Percentiles rank a stretch among this genome's conserved stretches.
Evolutionary conservation across 116 monocot genomes (phyloP).

Genomic region (Papilionanthe hybrid): DNA sequence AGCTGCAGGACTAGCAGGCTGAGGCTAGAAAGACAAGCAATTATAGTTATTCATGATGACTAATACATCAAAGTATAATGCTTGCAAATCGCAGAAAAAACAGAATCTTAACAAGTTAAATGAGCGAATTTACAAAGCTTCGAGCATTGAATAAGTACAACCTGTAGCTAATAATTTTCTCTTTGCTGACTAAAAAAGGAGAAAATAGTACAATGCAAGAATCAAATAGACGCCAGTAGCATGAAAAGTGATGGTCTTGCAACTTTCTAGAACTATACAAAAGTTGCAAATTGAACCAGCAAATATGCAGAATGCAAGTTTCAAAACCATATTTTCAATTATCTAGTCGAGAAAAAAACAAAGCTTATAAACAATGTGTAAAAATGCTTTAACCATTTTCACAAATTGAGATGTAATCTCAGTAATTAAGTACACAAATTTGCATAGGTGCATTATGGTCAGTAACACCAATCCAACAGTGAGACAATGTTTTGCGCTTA

Average conservation of each 20-base stretch:
- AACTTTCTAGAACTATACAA: not conserved
- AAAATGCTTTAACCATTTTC: not conserved
- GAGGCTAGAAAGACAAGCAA: slow-evolving; percentile 19
- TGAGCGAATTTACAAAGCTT: not conserved
- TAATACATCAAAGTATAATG: not conserved
- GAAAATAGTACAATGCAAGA: not conserved
- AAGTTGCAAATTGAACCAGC: not conserved
- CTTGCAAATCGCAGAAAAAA: not conserved
- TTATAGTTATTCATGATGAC: not conserved
- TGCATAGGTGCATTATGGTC: not conserved
- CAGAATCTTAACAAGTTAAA: not conserved
- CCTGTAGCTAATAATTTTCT: not conserved
- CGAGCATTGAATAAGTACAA: not conserved
- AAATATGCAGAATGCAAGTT: not conserved
- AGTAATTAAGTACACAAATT: not conserved
- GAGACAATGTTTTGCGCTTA: not conserved
- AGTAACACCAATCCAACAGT: not conserved
- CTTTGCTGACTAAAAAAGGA: not conserved
- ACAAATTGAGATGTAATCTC: not conserved
- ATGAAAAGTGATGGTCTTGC: too few relatives aligned
- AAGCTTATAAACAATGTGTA: not conserved
- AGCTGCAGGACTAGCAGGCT: slow-evolving; percentile 13
- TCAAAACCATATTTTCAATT: not conserved
- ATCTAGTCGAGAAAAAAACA: not conserved
- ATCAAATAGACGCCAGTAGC: too few relatives aligned